phyloP scores from a whole-genome alignment of 1,139 yeast genomes.

The Debaryomycetaceae sp. region DNA sequence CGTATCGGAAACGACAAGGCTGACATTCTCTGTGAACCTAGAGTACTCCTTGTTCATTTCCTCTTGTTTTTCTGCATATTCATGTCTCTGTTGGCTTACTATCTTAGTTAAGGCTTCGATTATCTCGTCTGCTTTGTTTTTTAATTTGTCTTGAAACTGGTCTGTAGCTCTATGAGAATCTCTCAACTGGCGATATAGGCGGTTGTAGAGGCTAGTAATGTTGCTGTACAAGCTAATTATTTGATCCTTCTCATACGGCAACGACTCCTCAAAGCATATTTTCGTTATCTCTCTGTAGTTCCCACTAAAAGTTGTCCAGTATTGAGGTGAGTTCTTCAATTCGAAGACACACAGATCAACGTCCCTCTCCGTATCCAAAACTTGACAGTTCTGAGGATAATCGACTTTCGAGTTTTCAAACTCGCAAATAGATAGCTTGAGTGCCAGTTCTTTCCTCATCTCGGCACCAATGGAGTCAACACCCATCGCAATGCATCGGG shows the following conservation, averaged over 20 bases:
- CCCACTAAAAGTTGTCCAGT: constrained; percentile 63
- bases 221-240: constrained; percentile 44
- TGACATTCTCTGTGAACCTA: constrained; percentile 11
- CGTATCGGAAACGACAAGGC: background rate
- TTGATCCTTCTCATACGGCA: constrained; percentile 53
- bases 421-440: constrained; percentile 52
- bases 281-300: constrained; percentile 48
- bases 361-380: constrained; percentile 9
- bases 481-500: constrained; percentile 27
- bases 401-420: constrained; percentile 41
- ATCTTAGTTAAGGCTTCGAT: constrained; percentile 7
- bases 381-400: constrained; percentile 32
- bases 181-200: constrained; percentile 16
- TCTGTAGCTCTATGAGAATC: constrained; percentile 11
- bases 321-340: constrained; percentile 45
- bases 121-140: constrained; percentile 15
- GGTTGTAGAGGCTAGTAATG: constrained; percentile 33
- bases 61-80: constrained; percentile 5
- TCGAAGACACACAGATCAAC: constrained; percentile 34
- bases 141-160: constrained; percentile 9
- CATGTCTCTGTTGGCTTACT: constrained; percentile 2
- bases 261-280: constrained; percentile 47
- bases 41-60: constrained; percentile 9
- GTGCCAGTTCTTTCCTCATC: constrained; percentile 38
- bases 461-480: constrained; percentile 27